phyloP scores from a whole-genome alignment of 1,139 yeast species.

The Hemisphaericaspora xylanilytica region DNA sequence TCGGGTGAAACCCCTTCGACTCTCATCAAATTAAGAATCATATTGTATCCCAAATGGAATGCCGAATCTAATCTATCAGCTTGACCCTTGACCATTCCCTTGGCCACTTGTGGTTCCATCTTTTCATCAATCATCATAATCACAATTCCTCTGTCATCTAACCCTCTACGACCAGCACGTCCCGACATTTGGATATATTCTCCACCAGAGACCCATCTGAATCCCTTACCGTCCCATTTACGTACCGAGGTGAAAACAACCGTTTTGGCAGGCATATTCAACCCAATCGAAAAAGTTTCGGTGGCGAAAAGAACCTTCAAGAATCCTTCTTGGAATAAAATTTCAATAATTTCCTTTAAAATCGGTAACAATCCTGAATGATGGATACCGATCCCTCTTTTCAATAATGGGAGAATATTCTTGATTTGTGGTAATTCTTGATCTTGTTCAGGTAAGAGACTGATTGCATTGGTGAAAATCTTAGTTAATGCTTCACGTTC shows the following conservation, averaged over 20 bases:
- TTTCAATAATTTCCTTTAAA: constrained; percentile 93
- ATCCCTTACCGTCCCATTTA: constrained; percentile 96
- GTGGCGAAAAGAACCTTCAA: constrained; percentile 94
- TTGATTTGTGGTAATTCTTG: constrained; percentile 92
- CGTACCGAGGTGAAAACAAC: constrained; percentile 97
- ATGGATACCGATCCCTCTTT: constrained; percentile 97
- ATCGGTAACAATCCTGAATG: constrained; percentile 96
- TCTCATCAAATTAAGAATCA: constrained; percentile 92
- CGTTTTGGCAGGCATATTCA: constrained; percentile 97
- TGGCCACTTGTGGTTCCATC: constrained; percentile 99
- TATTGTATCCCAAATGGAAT: constrained; percentile 93
- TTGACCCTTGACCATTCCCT: constrained; percentile 98
- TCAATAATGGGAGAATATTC: constrained; percentile 79
- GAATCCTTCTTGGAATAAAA: constrained; percentile 93
- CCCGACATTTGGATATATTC: constrained; percentile 99
- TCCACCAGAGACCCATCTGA: constrained; percentile 99
- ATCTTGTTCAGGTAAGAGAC: constrained; percentile 83
- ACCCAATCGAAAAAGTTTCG: constrained; percentile 96
- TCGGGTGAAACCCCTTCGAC: constrained; percentile 99
- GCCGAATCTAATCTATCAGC: constrained; percentile 96
- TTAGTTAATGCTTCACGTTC: constrained; percentile 88
- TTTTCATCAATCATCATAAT: constrained; percentile 99
- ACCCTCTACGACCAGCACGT: constrained; percentile 99
- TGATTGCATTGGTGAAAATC: constrained; percentile 86
- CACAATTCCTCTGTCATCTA: constrained; percentile 98